phyloP scores from a whole-genome alignment of 1,284 basidiomycete species.

The Ustilago trichophora region DNA sequence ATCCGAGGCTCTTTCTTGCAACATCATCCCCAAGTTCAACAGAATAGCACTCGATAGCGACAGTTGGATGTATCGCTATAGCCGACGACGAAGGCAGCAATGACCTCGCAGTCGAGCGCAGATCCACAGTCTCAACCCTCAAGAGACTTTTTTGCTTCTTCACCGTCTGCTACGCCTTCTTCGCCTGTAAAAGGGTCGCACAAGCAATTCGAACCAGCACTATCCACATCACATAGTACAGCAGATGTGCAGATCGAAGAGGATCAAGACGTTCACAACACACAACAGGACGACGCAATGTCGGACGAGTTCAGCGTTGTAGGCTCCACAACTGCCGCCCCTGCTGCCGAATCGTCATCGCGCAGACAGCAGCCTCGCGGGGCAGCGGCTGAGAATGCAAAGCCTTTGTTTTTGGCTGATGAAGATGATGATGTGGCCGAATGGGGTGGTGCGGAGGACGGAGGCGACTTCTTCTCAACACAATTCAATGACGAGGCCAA shows the following conservation, averaged over 20 bases:
- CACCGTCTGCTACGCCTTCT: slow-evolving; percentile 34
- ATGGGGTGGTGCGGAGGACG: slow-evolving; percentile 10
- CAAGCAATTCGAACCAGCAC: background rate
- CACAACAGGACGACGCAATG: background rate
- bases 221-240: background rate
- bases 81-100: too few species aligned
- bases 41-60: background rate
- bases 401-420: slow-evolving; percentile 35
- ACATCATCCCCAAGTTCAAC: too few species aligned
- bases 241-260: background rate
- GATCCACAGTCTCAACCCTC: slow-evolving; percentile 31
- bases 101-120: slow-evolving; percentile 30
- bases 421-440: slow-evolving; percentile 35
- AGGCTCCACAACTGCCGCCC: slow-evolving; percentile 7
- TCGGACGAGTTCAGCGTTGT: slow-evolving; percentile 18
- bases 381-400: slow-evolving; percentile 32
- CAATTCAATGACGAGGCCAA: slow-evolving; percentile 7
- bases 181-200: slow-evolving; percentile 9
- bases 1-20: too few species aligned
- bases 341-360: background rate
- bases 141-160: slow-evolving; percentile 46
- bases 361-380: slow-evolving; percentile 28
- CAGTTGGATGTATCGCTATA: background rate
- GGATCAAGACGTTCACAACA: background rate
- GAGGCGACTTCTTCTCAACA: slow-evolving; percentile 25